A percentile compares a stretch with the other conserved stretches of the same genome.
These are phyloP conservation scores for Apiotrichum gracile DNA, from an alignment of 1,284 basidiomycete species.

Conservation along the genomic window DNA sequence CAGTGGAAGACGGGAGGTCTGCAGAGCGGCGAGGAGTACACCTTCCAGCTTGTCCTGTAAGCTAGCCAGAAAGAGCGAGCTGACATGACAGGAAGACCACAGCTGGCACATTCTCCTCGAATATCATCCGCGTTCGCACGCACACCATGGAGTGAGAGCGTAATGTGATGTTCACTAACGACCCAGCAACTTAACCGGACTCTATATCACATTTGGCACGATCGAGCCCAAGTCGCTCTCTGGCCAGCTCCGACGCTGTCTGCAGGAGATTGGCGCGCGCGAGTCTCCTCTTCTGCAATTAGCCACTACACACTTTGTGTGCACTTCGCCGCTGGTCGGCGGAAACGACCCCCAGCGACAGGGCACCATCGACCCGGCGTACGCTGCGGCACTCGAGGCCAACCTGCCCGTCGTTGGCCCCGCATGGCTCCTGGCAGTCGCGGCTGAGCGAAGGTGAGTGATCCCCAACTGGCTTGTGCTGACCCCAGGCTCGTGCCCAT, in stretches of 20 bases:
- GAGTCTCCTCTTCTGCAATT: slow-evolving; percentile 91
- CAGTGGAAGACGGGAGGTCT: slow-evolving; percentile 75
- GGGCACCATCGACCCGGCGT: slow-evolving; percentile 43
- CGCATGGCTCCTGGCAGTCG: slow-evolving; percentile 81
- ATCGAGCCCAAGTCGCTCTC: slow-evolving; percentile 69
- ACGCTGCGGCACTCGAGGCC: slow-evolving; percentile 80
- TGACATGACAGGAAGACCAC: slow-evolving; percentile 56
- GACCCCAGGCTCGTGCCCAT: slow-evolving; percentile 72
- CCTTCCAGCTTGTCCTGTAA: slow-evolving; percentile 83
- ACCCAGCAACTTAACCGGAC: slow-evolving; percentile 74
- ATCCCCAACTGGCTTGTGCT: not conserved
- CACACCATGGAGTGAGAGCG: slow-evolving; percentile 65
- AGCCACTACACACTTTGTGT: slow-evolving; percentile 93
- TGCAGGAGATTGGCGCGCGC: slow-evolving; percentile 75
- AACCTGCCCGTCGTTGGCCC: slow-evolving; percentile 88
- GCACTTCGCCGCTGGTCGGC: slow-evolving; percentile 66
- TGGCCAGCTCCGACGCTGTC: slow-evolving; percentile 68
- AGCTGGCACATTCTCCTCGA: slow-evolving; percentile 80
- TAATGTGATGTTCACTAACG: not conserved
- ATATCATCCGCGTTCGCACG: slow-evolving; percentile 70
- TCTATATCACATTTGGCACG: slow-evolving; percentile 85
- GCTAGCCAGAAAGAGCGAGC: not conserved
- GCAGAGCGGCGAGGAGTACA: slow-evolving; percentile 78
- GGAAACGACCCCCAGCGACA: slow-evolving; percentile 52
- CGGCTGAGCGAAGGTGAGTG: slow-evolving; percentile 68